A percentile compares a stretch with the other conserved stretches of the same genome.
Evolutionary conservation across 306 rosid genomes (phyloP).

Genomic region (Leucaena leucocephala): DNA sequence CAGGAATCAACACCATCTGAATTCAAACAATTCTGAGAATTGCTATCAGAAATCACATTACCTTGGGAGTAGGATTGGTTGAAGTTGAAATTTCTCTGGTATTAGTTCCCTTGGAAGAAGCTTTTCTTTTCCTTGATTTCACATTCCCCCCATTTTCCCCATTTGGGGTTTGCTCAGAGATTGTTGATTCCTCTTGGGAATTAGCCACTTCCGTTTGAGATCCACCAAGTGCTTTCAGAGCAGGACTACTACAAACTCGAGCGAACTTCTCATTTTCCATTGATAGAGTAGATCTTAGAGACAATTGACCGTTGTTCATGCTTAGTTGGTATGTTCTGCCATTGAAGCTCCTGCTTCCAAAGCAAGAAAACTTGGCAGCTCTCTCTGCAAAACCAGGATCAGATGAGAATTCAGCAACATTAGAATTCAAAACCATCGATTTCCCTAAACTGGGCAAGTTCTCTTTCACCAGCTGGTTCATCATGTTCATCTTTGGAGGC

Average conservation of each 20-base stretch:
- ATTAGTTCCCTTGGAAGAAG: conserved; percentile 67
- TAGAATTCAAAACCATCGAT: conserved; percentile 57
- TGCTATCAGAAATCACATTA: conserved; percentile 26
- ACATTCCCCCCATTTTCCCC: conserved; percentile 45
- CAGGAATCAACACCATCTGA: conserved; percentile 11
- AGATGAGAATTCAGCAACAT: conserved; percentile 61
- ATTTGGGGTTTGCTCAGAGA: conserved; percentile 62
- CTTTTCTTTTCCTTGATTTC: conserved; percentile 77
- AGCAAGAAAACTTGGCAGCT: conserved; percentile 89
- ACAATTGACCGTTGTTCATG: conserved; percentile 47
- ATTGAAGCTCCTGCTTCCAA: conserved; percentile 86
- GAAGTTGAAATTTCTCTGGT: conserved; percentile 54
- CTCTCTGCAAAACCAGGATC: conserved; percentile 95
- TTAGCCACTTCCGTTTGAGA: conserved; percentile 46
- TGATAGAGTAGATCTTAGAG: conserved; percentile 43
- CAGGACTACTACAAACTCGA: conserved; percentile 76
- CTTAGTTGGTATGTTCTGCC: conserved; percentile 53
- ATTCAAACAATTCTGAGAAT: conserved; percentile 32
- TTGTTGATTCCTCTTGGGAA: conserved; percentile 71
- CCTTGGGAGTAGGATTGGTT: conserved; percentile 45
- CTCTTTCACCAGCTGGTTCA: conserved; percentile 47
- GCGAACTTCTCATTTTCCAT: conserved; percentile 48
- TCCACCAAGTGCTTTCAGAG: conserved; percentile 74
- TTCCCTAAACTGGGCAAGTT: conserved; percentile 41
- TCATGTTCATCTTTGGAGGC: conserved; percentile 58